phyloP scores from a whole-genome alignment of 108 stramenopile genomes.

The Pseudonitzschia delicatissima region DNA sequence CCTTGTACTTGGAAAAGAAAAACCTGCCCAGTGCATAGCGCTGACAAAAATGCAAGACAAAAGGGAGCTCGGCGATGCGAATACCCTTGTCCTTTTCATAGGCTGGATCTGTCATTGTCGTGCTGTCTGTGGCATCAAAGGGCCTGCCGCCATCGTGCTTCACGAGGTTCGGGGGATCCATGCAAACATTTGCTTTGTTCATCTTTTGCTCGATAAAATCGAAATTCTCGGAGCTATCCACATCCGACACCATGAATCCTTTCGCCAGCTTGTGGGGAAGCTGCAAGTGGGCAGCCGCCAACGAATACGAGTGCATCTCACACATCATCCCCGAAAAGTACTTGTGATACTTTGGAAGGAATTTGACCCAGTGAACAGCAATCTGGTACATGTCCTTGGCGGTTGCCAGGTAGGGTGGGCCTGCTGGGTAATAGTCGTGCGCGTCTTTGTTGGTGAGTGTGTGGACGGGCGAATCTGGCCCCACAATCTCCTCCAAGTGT shows the following conservation, averaged over 20 bases:
- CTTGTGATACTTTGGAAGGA: constrained; percentile 20
- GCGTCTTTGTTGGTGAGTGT: constrained; percentile 46
- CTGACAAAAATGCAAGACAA: constrained; percentile 65
- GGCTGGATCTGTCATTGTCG: constrained; percentile 28
- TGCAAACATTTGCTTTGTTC: not conserved
- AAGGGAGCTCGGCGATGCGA: constrained; percentile 22
- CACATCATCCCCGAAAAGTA: constrained; percentile 40
- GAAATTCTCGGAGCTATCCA: not conserved
- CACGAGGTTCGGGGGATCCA: not conserved
- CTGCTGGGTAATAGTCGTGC: constrained; percentile 56
- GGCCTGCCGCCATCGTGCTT: not conserved
- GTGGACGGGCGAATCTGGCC: constrained; percentile 41
- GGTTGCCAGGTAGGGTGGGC: constrained; percentile 90
- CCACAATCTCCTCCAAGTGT: constrained; percentile 56
- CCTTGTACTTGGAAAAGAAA: constrained; percentile 60
- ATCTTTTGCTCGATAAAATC: not conserved
- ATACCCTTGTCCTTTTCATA: not conserved
- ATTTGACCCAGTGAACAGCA: constrained; percentile 28
- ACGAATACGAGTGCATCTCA: constrained; percentile 79
- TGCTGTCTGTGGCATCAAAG: constrained; percentile 6
- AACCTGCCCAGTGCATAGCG: constrained; percentile 36
- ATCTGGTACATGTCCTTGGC: constrained; percentile 46
- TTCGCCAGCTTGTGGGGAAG: constrained; percentile 49
- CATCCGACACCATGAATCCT: constrained; percentile 55
- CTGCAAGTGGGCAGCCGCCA: constrained; percentile 65